phyloP scores from a whole-genome alignment of 805 yeast genomes.

The Sungouiella blattae region DNA sequence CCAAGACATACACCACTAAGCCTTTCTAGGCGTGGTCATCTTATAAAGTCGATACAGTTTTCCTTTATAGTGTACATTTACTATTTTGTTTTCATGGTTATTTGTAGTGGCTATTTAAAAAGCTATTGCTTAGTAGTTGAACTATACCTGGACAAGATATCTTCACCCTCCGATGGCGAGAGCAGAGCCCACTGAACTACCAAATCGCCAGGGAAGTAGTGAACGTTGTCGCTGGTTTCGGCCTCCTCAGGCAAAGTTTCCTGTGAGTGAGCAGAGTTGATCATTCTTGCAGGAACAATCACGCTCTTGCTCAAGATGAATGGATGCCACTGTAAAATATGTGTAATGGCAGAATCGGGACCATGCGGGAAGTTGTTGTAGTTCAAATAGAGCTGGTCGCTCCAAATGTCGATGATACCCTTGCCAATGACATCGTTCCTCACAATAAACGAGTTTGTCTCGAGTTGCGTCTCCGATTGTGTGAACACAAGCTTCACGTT shows the following conservation, averaged over 20 bases:
- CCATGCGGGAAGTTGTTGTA: constrained; percentile 59
- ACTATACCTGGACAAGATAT: too few relatives aligned
- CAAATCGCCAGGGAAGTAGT: constrained; percentile 64
- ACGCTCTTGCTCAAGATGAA: constrained; percentile 68
- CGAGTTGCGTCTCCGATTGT: constrained; percentile 62
- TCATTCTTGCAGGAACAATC: constrained; percentile 53
- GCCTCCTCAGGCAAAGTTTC: constrained; percentile 9
- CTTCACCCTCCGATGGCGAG: background rate
- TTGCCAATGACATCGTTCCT: constrained; percentile 62
- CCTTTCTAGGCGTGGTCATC: constrained; percentile 23
- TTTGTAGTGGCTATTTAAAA: background rate
- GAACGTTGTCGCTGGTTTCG: constrained; percentile 37
- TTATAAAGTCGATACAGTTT: too few relatives aligned
- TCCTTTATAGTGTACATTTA: constrained; percentile 9
- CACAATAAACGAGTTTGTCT: constrained; percentile 68
- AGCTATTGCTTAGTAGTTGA: too few relatives aligned
- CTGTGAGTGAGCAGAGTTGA: constrained; percentile 26
- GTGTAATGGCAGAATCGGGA: constrained; percentile 73
- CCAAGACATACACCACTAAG: constrained; percentile 56
- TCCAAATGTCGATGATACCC: constrained; percentile 76
- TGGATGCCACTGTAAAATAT: constrained; percentile 94
- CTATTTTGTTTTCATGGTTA: constrained; percentile 4
- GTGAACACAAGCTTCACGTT: constrained; percentile 61
- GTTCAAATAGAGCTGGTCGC: constrained; percentile 64
- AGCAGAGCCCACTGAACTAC: constrained; percentile 54